Percentiles rank a stretch among this genome's conserved stretches.
Conservation (phyloP, 192 early-diverging fungal genomes). For the Backusella psychrophila region DNA sequence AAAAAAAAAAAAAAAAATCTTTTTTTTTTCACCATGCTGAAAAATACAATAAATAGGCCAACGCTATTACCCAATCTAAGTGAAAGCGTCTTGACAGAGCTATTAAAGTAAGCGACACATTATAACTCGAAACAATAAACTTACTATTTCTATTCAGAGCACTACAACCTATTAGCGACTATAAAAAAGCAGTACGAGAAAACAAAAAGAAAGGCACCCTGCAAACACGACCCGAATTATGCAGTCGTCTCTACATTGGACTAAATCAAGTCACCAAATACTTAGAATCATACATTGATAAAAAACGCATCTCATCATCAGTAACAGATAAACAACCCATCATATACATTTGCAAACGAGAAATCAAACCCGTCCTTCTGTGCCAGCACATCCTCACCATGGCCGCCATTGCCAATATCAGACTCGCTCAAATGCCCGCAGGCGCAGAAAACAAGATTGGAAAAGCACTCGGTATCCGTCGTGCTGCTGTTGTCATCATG, state of each 20-base stretch:
- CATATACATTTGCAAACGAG: conserved; percentile 20
- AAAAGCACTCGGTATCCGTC: neutral
- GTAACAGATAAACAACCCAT: neutral
- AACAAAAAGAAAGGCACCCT: neutral
- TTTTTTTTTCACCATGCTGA: neutral
- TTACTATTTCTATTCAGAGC: neutral
- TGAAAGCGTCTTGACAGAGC: neutral
- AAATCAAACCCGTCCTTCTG: conserved; percentile 2
- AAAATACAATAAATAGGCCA: neutral
- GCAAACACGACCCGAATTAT: neutral
- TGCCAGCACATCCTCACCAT: conserved; percentile 15
- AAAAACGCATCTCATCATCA: neutral
- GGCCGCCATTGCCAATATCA: conserved; percentile 2
- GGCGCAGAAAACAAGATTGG: neutral
- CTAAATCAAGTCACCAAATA: conserved; percentile 15
- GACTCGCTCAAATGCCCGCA: neutral
- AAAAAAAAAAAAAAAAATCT: neutral
- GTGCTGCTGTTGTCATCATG: neutral
- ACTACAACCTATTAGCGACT: conserved; percentile 11
- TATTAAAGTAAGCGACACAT: neutral
- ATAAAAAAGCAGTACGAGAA: neutral
- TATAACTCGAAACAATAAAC: neutral
- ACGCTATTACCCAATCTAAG: neutral
- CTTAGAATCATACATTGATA: conserved; percentile 7
- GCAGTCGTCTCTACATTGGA: neutral